phyloP scores from a whole-genome alignment of 2,329 filamentous ascomycete species.

The Raffaelea albimanens region DNA sequence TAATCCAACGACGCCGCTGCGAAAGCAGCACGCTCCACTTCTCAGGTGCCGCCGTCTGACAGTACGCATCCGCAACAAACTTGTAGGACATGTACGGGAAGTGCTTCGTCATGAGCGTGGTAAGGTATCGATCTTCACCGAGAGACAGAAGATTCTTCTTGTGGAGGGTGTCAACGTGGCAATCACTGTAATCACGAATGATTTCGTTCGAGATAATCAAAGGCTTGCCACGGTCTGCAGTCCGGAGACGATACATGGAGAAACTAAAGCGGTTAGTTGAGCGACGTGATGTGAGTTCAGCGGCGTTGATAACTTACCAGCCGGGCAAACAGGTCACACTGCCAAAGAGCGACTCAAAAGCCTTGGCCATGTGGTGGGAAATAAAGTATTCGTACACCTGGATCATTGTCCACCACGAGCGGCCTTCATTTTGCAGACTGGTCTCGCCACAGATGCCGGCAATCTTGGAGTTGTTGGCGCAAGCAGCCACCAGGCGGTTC shows the following conservation, averaged over 20 bases:
- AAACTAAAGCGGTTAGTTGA: conserved; percentile 52
- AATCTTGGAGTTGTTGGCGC: conserved; percentile 90
- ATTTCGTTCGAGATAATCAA: conserved; percentile 86
- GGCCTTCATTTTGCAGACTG: conserved; percentile 87
- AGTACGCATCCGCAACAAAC: conserved; percentile 87
- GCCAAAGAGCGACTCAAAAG: conserved; percentile 95
- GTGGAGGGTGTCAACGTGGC: conserved; percentile 87
- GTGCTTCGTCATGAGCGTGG: conserved; percentile 95
- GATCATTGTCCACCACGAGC: conserved; percentile 99
- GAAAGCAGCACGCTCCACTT: conserved; percentile 90
- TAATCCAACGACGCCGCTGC: conserved; percentile 99
- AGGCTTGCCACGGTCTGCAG: conserved; percentile 86
- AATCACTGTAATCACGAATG: conserved; percentile 81
- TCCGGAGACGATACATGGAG: conserved; percentile 95
- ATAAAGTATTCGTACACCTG: conserved; percentile 99
- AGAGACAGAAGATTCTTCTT: conserved; percentile 92
- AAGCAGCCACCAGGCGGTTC: conserved; percentile 85
- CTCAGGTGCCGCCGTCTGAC: conserved; percentile 86
- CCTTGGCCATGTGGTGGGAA: conserved; percentile 91
- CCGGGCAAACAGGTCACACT: conserved; percentile 97
- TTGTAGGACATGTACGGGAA: conserved; percentile 96
- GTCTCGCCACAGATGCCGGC: conserved; percentile 97
- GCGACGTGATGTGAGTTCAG: background rate
- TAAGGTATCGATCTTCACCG: conserved; percentile 94
- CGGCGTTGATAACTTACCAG: conserved; percentile 58